Evolutionary conservation across 2,329 filamentous ascomycete species (phyloP).

Genomic region (Coccinonectria pachysandricola): DNA sequence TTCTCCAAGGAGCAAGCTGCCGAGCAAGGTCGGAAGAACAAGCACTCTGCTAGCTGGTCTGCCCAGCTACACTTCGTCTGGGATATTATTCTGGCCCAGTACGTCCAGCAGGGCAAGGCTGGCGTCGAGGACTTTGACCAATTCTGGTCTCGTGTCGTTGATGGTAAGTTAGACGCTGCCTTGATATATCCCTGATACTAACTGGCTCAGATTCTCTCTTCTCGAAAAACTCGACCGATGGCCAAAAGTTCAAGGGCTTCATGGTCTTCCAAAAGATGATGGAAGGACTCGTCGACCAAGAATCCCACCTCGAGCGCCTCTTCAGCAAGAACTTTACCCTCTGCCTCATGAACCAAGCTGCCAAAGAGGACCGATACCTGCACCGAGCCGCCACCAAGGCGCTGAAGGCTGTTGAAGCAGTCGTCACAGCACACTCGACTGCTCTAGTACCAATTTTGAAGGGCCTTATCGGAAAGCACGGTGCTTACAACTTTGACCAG

Average conservation of each 20-base stretch:
- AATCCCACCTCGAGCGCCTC: conserved; percentile 41
- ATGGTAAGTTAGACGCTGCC: conserved; percentile 49
- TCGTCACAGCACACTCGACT: conserved; percentile 50
- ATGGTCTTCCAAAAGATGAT: conserved; percentile 74
- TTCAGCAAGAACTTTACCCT: conserved; percentile 79
- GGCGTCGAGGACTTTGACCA: conserved; percentile 49
- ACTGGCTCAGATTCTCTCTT: conserved; percentile 63
- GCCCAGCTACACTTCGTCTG: conserved; percentile 80
- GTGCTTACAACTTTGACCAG: conserved; percentile 73
- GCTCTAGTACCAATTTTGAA: conserved; percentile 52
- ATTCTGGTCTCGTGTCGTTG: conserved; percentile 81
- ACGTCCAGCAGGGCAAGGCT: conserved; percentile 27
- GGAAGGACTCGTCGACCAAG: conserved; percentile 36
- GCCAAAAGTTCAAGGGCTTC: conserved; percentile 88
- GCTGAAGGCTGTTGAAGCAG: conserved; percentile 58
- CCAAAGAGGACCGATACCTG: conserved; percentile 66
- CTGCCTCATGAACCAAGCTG: conserved; percentile 73
- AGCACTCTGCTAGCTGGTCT: conserved; percentile 67
- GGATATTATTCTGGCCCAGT: conserved; percentile 61
- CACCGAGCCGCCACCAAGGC: conserved; percentile 70
- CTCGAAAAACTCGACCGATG: conserved; percentile 67
- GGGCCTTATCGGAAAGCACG: conserved; percentile 58
- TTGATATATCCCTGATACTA: conserved; percentile 7
- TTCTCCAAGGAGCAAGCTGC: conserved; percentile 35
- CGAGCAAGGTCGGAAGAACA: conserved; percentile 34